These are phyloP conservation scores for Bassia scoparia DNA, from an alignment of 148 eudicot species.

Conservation along the genomic window DNA sequence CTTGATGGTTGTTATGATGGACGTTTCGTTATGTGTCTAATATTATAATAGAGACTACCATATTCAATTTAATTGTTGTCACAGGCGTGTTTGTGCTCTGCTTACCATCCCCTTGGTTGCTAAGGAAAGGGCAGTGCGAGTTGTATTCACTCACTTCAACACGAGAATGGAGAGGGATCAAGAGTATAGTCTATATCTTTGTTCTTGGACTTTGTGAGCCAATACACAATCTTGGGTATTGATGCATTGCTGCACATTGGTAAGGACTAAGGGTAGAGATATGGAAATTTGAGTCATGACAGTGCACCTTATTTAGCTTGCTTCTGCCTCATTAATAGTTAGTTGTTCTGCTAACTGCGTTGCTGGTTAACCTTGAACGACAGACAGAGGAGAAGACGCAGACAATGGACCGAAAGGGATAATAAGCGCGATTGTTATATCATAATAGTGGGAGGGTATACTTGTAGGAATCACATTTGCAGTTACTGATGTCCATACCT, in stretches of 20 bases:
- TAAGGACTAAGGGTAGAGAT: slow-evolving; percentile 16
- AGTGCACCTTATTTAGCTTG: too few relatives aligned
- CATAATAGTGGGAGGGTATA: slow-evolving; percentile 84
- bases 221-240: slow-evolving; percentile 79
- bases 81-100: slow-evolving; percentile 93
- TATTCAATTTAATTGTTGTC: slow-evolving; percentile 7
- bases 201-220: slow-evolving; percentile 94
- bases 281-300: too few relatives aligned
- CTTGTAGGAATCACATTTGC: slow-evolving; percentile 90
- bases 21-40: background rate
- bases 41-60: background rate
- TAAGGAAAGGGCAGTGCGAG: slow-evolving; percentile 61
- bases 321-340: too few relatives aligned
- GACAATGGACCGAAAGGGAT: slow-evolving; percentile 96
- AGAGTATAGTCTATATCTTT: slow-evolving; percentile 63
- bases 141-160: slow-evolving; percentile 93
- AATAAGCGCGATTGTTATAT: slow-evolving; percentile 82
- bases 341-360: too few relatives aligned
- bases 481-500: slow-evolving; percentile 72
- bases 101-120: slow-evolving; percentile 76
- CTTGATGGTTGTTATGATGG: too few relatives aligned
- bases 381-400: slow-evolving; percentile 97
- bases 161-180: slow-evolving; percentile 70
- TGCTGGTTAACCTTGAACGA: background rate
- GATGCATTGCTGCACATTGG: slow-evolving; percentile 99